A percentile compares a stretch with the other conserved stretches of the same genome.
phyloP scores from a whole-genome alignment of 176 grass and related monocot species.

The Avena eriantha region DNA sequence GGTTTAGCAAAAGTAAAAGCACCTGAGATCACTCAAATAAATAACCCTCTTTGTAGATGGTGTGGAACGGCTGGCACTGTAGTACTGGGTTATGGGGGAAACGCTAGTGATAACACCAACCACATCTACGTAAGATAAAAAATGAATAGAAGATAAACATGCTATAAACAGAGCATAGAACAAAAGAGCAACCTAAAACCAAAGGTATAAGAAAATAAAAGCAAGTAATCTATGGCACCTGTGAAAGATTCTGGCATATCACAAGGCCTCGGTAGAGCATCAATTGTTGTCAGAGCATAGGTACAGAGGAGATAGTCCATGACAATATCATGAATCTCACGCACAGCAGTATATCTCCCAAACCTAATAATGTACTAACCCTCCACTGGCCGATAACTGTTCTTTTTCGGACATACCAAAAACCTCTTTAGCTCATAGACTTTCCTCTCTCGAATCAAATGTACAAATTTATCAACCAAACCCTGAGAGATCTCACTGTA shows the following conservation, averaged over 20 bases:
- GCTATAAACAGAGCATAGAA: not conserved
- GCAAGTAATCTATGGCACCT: not conserved
- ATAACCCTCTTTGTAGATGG: not conserved
- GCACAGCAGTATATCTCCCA: not conserved
- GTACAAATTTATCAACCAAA: not conserved
- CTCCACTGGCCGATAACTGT: not conserved
- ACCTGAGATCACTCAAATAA: not conserved
- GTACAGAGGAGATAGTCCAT: not conserved
- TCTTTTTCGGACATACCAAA: not conserved
- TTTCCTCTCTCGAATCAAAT: not conserved
- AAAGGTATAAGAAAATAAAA: not conserved
- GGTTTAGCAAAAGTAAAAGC: too few species aligned
- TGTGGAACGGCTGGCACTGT: not conserved
- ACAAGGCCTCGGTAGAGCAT: not conserved
- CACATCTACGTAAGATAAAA: not conserved
- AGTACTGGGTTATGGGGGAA: not conserved
- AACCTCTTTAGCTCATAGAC: not conserved
- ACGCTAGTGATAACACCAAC: not conserved
- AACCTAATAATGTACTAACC: not conserved
- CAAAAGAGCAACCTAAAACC: not conserved
- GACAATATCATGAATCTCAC: not conserved
- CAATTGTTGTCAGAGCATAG: not conserved
- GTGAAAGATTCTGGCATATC: not conserved
- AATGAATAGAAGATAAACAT: not conserved
- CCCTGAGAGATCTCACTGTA: not conserved